These are phyloP conservation scores for Lyophyllum semitale DNA, from an alignment of 768 basidiomycete species.

Conservation along the genomic window DNA sequence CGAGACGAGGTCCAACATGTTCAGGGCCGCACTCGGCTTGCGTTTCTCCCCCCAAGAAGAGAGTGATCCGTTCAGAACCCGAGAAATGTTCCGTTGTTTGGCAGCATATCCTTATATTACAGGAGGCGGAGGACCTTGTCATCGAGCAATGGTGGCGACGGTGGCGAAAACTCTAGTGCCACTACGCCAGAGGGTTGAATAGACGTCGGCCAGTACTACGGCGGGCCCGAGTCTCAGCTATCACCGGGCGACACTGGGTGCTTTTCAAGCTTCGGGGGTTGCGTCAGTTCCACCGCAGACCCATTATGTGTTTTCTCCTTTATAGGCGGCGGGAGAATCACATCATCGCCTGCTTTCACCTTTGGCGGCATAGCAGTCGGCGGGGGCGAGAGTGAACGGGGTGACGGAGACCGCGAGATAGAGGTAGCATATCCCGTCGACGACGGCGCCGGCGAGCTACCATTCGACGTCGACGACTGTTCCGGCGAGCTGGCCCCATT, in stretches of 20 bases:
- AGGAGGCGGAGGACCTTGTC: background rate
- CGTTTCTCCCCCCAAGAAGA: background rate
- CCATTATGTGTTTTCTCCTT: background rate
- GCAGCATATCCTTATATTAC: background rate
- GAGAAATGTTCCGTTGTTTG: background rate
- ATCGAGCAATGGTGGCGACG: background rate
- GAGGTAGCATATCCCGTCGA: conserved; percentile 58
- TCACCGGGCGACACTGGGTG: background rate
- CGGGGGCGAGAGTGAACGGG: conserved; percentile 34
- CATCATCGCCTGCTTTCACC: background rate
- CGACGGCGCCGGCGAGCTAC: conserved; percentile 59
- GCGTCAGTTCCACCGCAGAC: background rate
- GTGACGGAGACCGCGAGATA: conserved; percentile 50
- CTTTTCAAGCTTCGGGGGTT: background rate
- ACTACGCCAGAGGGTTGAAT: background rate
- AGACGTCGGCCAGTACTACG: too few species aligned
- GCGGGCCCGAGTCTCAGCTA: background rate
- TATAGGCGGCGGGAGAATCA: background rate
- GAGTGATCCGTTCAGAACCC: background rate
- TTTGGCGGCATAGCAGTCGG: conserved; percentile 30
- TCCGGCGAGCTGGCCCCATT: conserved; percentile 26
- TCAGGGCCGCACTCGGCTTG: background rate
- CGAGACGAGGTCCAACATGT: background rate
- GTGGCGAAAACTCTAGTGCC: background rate
- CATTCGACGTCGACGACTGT: conserved; percentile 39